These are phyloP conservation scores for Metschnikowia picachoensis DNA, from an alignment of 805 yeast species.

Conservation along the genomic window DNA sequence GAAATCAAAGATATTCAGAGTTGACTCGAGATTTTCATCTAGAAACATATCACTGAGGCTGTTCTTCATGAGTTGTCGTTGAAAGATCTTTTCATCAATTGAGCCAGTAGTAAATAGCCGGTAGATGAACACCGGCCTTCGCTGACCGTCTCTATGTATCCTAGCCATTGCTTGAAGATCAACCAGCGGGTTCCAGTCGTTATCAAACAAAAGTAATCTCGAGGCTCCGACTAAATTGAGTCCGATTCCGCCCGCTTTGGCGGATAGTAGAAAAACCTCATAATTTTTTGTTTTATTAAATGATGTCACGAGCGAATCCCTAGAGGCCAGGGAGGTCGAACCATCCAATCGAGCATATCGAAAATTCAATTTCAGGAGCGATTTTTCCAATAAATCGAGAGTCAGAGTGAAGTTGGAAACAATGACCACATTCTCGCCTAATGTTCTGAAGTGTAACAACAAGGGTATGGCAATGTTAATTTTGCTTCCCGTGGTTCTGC, in stretches of 20 bases:
- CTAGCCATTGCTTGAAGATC: constrained; percentile 96
- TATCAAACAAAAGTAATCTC: constrained; percentile 77
- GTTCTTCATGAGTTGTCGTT: constrained; percentile 81
- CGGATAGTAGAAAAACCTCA: constrained; percentile 68
- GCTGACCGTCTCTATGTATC: constrained; percentile 92
- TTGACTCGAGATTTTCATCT: constrained; percentile 39
- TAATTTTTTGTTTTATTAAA: constrained; percentile 53
- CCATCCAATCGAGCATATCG: constrained; percentile 76
- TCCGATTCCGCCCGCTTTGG: constrained; percentile 94
- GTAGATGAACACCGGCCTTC: constrained; percentile 70
- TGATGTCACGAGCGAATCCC: constrained; percentile 62
- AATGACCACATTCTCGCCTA: constrained; percentile 71
- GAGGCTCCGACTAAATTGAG: constrained; percentile 88
- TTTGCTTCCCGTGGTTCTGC: constrained; percentile 48
- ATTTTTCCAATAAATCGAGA: constrained; percentile 64
- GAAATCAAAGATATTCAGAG: constrained; percentile 63
- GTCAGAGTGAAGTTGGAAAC: constrained; percentile 89
- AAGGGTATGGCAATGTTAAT: constrained; percentile 55
- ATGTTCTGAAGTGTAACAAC: constrained; percentile 43
- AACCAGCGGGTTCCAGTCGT: constrained; percentile 95
- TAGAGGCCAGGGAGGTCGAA: constrained; percentile 59
- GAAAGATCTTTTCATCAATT: constrained; percentile 91
- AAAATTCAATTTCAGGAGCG: constrained; percentile 47
- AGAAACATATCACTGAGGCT: constrained; percentile 71
- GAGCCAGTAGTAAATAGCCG: constrained; percentile 84